Base-by-base conservation (phyloP, 257 asterid genomes). In the Primulina tabacum region DNA sequence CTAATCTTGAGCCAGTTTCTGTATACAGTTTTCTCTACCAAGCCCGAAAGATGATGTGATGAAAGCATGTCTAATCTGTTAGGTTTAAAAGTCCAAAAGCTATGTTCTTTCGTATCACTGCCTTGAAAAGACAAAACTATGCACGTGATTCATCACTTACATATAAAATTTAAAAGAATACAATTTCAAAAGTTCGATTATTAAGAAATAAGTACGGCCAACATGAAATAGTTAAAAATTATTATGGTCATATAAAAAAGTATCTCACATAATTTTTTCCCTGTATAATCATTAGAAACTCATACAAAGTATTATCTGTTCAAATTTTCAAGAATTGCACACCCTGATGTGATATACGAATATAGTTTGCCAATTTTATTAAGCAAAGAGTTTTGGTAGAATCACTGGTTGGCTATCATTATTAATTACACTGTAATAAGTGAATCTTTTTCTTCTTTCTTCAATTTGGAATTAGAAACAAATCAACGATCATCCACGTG, bases 91-190 rank as follows among this genome's bases (percentile, higher is more conserved):
- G 59, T 57, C 60, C 57, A 3, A 59, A 69, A 35, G 28, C 43
- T 35, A 6, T 68, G 50, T 8, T 37, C 55, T 50, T 56, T 33
- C 34, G 57, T 21, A 47, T 56, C 47, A 33, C 73, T 68, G 32
- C 74, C 75, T 73, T 53, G 67, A 65, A 76, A 61, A 47, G 74
- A 69, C 50, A 55, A 70, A 69, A 65, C 53, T 5, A 17, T 40
- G 64, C 74, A 78, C 70, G 78, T 60, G 76, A 68, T 56, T 64
- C 7, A 14, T 37, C 32, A 20, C 57, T 40, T 37, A 16, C 67
- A 8, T 29, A 21, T 20, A 17, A 8, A 50, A 62, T 43, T 28
- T 29, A 33, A 50, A 16, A 32, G 20, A 14, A 47, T 4, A 11
- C 29, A 18, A 64, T 33, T 43, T 24, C 52, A 24, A 50, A 9